Conservation (phyloP, 768 basidiomycete species). For the Roridomyces roridus region DNA sequence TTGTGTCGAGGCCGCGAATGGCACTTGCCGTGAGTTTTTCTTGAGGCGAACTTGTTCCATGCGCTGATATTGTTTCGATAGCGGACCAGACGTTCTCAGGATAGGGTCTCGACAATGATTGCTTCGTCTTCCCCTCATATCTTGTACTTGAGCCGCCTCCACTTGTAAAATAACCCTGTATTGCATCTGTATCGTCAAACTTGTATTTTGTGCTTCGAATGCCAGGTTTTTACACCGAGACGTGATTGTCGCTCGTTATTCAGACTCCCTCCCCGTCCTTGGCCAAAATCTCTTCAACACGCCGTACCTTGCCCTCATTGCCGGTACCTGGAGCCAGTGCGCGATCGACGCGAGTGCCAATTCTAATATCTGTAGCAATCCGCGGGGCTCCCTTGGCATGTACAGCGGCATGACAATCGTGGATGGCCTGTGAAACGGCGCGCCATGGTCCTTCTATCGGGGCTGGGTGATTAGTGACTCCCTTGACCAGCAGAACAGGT, state of each 20-base stretch:
- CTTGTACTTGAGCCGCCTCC: too few species aligned
- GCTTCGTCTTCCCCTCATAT: too few species aligned
- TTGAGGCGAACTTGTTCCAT: not conserved
- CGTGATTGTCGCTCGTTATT: too few species aligned
- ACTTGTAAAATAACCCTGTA: too few species aligned
- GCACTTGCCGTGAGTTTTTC: not conserved
- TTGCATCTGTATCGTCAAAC: too few species aligned
- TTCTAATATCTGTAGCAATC: conserved; percentile 92
- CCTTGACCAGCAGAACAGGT: not conserved
- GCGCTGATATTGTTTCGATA: too few species aligned
- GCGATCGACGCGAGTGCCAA: conserved; percentile 86
- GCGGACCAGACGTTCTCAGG: too few species aligned
- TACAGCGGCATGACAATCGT: conserved; percentile 88
- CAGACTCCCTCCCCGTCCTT: too few species aligned
- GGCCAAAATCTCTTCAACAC: conserved; percentile 81
- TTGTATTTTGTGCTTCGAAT: too few species aligned
- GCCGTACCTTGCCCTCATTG: conserved; percentile 79
- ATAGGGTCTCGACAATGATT: too few species aligned
- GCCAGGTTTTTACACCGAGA: too few species aligned
- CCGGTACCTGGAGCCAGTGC: conserved; percentile 66
- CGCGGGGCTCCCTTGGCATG: conserved; percentile 77
- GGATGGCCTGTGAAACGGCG: conserved; percentile 84
- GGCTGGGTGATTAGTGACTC: not conserved
- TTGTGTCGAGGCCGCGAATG: not conserved
- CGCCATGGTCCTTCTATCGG: conserved; percentile 83